phyloP scores from a whole-genome alignment of 2,329 filamentous ascomycete species.

The Sarocladium strictum region DNA sequence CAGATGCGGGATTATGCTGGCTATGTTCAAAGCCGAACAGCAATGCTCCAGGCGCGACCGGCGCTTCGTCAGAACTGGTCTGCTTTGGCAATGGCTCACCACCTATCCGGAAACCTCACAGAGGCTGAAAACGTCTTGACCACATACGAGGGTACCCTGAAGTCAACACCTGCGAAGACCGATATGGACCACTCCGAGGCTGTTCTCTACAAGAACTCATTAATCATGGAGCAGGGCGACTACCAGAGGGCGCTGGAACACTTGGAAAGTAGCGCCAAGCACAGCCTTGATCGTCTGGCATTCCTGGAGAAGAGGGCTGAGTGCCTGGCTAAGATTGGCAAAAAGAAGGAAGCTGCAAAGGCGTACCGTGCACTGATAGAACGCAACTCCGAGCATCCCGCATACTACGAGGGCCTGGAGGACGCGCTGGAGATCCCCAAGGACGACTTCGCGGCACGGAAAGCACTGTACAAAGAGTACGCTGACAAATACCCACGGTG shows the following conservation, averaged over 20 bases:
- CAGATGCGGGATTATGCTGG: slow-evolving; percentile 96
- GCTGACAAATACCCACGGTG: slow-evolving; percentile 74
- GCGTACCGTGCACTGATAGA: slow-evolving; percentile 78
- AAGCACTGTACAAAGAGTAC: slow-evolving; percentile 70
- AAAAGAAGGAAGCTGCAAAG: slow-evolving; percentile 69
- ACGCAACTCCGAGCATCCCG: slow-evolving; percentile 80
- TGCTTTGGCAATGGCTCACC: slow-evolving; percentile 87
- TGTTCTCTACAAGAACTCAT: slow-evolving; percentile 86
- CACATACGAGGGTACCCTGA: slow-evolving; percentile 90
- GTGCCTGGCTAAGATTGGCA: slow-evolving; percentile 73
- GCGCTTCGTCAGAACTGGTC: slow-evolving; percentile 92
- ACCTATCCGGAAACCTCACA: slow-evolving; percentile 76
- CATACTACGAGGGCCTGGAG: slow-evolving; percentile 77
- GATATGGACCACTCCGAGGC: slow-evolving; percentile 95
- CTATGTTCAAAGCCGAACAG: slow-evolving; percentile 81
- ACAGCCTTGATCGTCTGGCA: slow-evolving; percentile 75
- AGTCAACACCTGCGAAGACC: slow-evolving; percentile 65
- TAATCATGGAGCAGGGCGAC: slow-evolving; percentile 88
- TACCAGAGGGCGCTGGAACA: slow-evolving; percentile 79
- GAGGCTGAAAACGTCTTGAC: slow-evolving; percentile 88
- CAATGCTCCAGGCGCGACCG: slow-evolving; percentile 82
- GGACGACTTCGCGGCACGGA: slow-evolving; percentile 56
- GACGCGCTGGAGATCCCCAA: slow-evolving; percentile 56
- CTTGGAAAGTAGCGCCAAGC: slow-evolving; percentile 69
- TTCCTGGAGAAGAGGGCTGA: slow-evolving; percentile 81